Conservation (phyloP, 192 early-diverging fungal species). For the Podila epicladia region DNA sequence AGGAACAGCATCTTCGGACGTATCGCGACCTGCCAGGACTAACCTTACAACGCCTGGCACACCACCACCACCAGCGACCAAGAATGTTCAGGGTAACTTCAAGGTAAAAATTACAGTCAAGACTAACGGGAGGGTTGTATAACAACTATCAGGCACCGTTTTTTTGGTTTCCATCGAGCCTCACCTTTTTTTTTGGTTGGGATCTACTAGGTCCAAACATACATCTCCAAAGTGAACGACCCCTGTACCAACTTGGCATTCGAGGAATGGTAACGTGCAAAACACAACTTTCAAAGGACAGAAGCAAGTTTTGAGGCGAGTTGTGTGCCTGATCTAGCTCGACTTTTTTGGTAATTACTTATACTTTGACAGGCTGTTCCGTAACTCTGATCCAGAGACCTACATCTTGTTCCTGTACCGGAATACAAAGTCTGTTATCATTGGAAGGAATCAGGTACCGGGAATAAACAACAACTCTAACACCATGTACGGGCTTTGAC, state of each 20-base stretch:
- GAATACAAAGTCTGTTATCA: slow-evolving; percentile 87
- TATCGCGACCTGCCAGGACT: background rate
- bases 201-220: slow-evolving; percentile 57
- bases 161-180: background rate
- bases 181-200: background rate
- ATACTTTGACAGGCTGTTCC: slow-evolving; percentile 72
- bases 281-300: background rate
- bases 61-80: background rate
- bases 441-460: slow-evolving; percentile 92
- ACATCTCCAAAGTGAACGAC: slow-evolving; percentile 73
- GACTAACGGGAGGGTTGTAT: background rate
- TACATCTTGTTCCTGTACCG: slow-evolving; percentile 89
- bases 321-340: background rate
- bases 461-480: background rate
- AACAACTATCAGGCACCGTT: too few species aligned
- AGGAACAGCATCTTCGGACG: background rate
- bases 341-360: background rate
- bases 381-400: slow-evolving; percentile 68
- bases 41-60: background rate
- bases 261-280: slow-evolving; percentile 74
- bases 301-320: background rate
- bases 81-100: slow-evolving; percentile 31
- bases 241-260: slow-evolving; percentile 87
- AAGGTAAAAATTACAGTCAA: slow-evolving; percentile 6
- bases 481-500: too few species aligned